Evolutionary conservation across 2,329 filamentous ascomycete species (phyloP).

Genomic region (Trichophyton mentagrophytes): DNA sequence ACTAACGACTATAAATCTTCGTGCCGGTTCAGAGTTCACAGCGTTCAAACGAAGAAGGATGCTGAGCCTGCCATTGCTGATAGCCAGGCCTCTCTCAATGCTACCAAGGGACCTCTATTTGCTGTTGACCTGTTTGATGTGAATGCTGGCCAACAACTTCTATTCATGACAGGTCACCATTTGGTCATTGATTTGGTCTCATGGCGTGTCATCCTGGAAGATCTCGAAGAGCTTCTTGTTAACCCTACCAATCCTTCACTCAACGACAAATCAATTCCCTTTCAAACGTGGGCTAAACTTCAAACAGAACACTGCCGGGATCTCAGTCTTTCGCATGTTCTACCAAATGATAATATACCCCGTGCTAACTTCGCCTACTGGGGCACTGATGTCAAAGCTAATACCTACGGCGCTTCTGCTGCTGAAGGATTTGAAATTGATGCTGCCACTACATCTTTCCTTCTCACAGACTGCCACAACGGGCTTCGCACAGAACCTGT

Average conservation of each 20-base stretch:
- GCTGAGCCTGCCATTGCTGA: conserved; percentile 21
- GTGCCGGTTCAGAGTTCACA: conserved; percentile 22
- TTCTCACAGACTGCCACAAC: conserved; percentile 23
- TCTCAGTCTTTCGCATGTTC: conserved; percentile 6
- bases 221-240: conserved; percentile 16
- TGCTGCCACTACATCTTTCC: conserved; percentile 21
- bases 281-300: conserved; percentile 28
- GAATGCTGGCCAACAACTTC: conserved; percentile 14
- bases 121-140: conserved; percentile 25
- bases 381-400: conserved; percentile 23
- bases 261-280: conserved; percentile 25
- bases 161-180: conserved; percentile 26
- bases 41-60: conserved; percentile 15
- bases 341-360: conserved; percentile 22
- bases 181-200: conserved; percentile 19
- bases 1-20: conserved; percentile 21
- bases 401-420: conserved; percentile 26
- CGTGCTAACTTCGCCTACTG: conserved; percentile 26
- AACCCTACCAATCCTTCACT: conserved; percentile 21
- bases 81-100: conserved; percentile 23
- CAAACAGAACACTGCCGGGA: conserved; percentile 19
- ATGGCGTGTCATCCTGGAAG: conserved; percentile 14
- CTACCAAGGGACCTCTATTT: conserved; percentile 18
- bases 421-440: conserved; percentile 25
- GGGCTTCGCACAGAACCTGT: conserved; percentile 27